phyloP scores from a whole-genome alignment of 2,329 filamentous ascomycete genomes.

The Orbilia javanica region DNA sequence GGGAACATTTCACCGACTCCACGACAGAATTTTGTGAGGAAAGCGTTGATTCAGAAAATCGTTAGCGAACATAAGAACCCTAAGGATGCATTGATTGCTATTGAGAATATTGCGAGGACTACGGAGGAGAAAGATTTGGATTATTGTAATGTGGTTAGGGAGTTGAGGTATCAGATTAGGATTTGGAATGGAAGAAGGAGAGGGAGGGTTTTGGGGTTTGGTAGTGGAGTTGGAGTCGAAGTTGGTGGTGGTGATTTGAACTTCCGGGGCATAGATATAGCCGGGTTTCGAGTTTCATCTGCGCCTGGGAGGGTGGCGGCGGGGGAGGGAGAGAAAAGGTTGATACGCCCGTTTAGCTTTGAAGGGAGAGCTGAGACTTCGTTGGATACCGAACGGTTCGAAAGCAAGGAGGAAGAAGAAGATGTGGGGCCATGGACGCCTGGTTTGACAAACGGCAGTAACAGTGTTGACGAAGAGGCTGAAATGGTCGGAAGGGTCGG shows the following conservation, averaged over 20 bases:
- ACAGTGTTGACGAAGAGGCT: slow-evolving; percentile 9
- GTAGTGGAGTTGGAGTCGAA: slow-evolving; percentile 4
- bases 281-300: background rate
- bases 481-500: background rate
- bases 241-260: slow-evolving; percentile 2
- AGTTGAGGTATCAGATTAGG: slow-evolving; percentile 50
- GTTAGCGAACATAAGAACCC: slow-evolving; percentile 41
- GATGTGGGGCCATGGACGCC: background rate
- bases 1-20: slow-evolving; percentile 10
- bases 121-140: slow-evolving; percentile 52
- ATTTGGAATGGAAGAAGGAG: slow-evolving; percentile 39
- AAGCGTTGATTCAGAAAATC: slow-evolving; percentile 50
- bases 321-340: background rate
- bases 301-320: background rate
- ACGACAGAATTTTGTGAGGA: slow-evolving; percentile 34
- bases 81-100: slow-evolving; percentile 37
- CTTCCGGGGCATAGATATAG: background rate
- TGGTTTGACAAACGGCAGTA: slow-evolving; percentile 29
- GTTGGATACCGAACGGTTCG: background rate
- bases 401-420: background rate
- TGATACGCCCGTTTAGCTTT: slow-evolving; percentile 43
- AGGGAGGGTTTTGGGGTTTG: slow-evolving; percentile 26
- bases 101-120: slow-evolving; percentile 25
- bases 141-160: slow-evolving; percentile 49
- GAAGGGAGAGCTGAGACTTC: slow-evolving; percentile 16